phyloP scores from a whole-genome alignment of 2,329 filamentous ascomycete genomes.

The Penicillium polonicum region DNA sequence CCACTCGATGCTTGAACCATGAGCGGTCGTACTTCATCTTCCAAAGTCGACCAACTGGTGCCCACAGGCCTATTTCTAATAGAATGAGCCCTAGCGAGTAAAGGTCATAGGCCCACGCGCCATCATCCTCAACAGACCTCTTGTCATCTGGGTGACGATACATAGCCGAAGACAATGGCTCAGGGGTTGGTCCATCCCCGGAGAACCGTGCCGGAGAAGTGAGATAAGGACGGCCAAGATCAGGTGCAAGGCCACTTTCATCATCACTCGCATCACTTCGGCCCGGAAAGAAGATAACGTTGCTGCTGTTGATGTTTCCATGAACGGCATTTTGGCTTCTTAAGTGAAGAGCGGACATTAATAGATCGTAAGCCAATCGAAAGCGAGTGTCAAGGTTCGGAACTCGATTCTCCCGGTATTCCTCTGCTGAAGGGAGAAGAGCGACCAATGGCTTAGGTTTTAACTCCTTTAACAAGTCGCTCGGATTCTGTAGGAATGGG shows the following conservation, averaged over 20 bases:
- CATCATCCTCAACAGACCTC: conserved; percentile 39
- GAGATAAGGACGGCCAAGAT: conserved; percentile 57
- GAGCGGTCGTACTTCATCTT: conserved; percentile 62
- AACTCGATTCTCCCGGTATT: conserved; percentile 39
- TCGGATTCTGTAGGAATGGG: conserved; percentile 43
- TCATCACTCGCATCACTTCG: conserved; percentile 34
- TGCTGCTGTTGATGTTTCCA: conserved; percentile 65
- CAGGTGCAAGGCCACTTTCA: conserved; percentile 39
- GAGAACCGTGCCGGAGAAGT: conserved; percentile 62
- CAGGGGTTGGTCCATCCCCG: conserved; percentile 47
- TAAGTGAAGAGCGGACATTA: conserved; percentile 56
- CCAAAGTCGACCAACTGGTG: conserved; percentile 61
- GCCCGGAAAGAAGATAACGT: conserved; percentile 57
- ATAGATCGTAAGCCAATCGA: conserved; percentile 59
- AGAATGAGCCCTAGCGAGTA: conserved; percentile 63
- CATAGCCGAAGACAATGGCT: conserved; percentile 53
- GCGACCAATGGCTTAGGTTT: conserved; percentile 45
- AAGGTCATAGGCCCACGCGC: conserved; percentile 52
- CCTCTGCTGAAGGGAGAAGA: conserved; percentile 43
- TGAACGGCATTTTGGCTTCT: conserved; percentile 58
- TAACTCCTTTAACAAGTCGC: conserved; percentile 36
- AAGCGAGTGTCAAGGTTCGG: conserved; percentile 64
- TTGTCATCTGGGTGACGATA: conserved; percentile 59
- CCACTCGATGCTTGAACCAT: conserved; percentile 64
- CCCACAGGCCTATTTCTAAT: conserved; percentile 64